Base-by-base conservation (phyloP, 176 grass and related monocot species). In the Chrysopogon serrulatus region DNA sequence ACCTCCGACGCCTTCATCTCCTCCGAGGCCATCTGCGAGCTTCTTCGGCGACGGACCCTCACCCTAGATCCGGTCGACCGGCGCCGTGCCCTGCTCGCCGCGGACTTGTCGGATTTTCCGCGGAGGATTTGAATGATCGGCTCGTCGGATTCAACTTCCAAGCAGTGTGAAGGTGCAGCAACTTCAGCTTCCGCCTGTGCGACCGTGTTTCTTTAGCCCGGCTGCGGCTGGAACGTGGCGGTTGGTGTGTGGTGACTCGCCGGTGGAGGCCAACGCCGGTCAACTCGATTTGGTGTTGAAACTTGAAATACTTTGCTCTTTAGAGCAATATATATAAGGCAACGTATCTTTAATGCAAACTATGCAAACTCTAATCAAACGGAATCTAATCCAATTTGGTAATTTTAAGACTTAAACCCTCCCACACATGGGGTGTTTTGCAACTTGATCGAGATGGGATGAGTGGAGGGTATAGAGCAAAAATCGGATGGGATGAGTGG, bases 1-100 rank as follows among this genome's bases (percentile, higher is more conserved):
- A 98, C 75, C 87, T 98, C 93, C 34, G 91, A 86, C 39, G 93
- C 85, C 70, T 78, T 95, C 89, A 92, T 98, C 2, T 77, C 86
- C 41, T 85, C 33, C 18, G 79, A 77, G 14, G 57, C 87, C 89
- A 92, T 90, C 71, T 5, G 26, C 5, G 40, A 8, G 30, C 8
- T 80, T 36, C 42, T 10, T 17, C 78, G 36, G 26, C 75, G 8
- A 31, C 77, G 27, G 69, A 30, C 40, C 70, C 26, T 28, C 42
- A 4, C 42, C 15, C 15, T 34, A 61, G 81, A 70, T 71, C 73
- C 15, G 68, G 13, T 31, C 73, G 42, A 44, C 43, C 33, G 14
- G 15, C 21, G 68, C 8, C 80, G 39, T 4, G 23, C 27, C 35
- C 59, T 23, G 45, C 36, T 59, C 36, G 36, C 16, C 30, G 44